Evolutionary conservation across 164 flowering plant genomes (phyloP), one percentile per base, ranked within the genome.

Genomic region (Pachysandra terminalis): DNA sequence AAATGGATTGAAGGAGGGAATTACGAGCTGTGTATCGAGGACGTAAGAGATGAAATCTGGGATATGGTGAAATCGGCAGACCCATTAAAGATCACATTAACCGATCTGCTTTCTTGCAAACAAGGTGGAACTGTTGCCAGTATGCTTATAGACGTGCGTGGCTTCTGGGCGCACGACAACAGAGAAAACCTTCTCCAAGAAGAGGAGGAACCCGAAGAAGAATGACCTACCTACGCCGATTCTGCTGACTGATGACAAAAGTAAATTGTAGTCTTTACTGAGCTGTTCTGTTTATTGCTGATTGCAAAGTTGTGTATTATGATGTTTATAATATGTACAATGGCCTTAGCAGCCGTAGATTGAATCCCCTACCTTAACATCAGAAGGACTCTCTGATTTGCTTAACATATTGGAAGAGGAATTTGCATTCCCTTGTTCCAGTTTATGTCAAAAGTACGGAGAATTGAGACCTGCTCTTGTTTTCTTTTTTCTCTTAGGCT

Each of bases 1-100:
- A 94, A 94, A 77, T 94, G 98, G 98, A 94, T 91, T 3, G 98
- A 91, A 71, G 98, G 97, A 35, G 97, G 98, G n/a, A 94, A 94
- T 81, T 91, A 94, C 67, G 97, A 94, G 71, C 71, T 94, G 53
- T 91, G 97, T 45, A 94, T 94, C 4, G 98, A 94, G 73, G 97
- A 94, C 68, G 97, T 91, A 27, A 84, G 97, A 74, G 97, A 94
- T 75, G 98, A 94, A 68, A 82, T 88, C 27, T 86, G 90, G 90
- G 90, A 95, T 73, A 95, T 95, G 98, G 98, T 95, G 61, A 95
- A 92, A 80, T 97, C 98, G 45, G 82, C 71, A 21, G 97, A 95
- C 66, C 89, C 92, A 3, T 73, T 95, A 53, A 83, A 68, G 77
- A 89, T 95, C 41, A 83, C 98, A 54, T 74, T 90, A 37, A 69